Base-by-base conservation (phyloP, 192 early-diverging fungal species). In the Funneliformis mosseae region DNA sequence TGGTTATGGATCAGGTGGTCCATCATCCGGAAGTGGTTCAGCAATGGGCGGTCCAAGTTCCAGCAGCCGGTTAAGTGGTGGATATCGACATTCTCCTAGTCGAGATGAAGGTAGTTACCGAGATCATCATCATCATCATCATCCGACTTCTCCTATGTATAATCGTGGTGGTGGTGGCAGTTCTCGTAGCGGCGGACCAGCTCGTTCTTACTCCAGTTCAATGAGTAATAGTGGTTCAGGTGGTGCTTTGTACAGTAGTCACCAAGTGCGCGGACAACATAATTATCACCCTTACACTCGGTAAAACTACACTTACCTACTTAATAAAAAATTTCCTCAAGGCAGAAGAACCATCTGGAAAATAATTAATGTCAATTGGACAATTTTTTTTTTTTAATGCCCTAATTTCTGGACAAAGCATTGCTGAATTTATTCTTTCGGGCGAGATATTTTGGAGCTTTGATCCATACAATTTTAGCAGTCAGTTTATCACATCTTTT, bases 241-340 rank as follows among this genome's bases (percentile, higher is more conserved):
- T 28, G 84, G 84, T n/a, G 74, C 87, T 14, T 62, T 88, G 48
- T 80, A 88, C 79, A 83, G 82, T 23, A 83, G 83, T n/a, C 81
- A 80, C 8, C 66, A 62, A 62, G 81, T 83, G 28, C 82, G 84
- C 16, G 85, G 83, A 18, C 80, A 79, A 61, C 78, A 77, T 67
- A 84, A 83, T 55, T 84, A 88, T 62, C 84, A 83, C 63, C 87
- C 87, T 12, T 88, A 88, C 79, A 82, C 67, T 25, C 76, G 81
- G 45, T 77, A 61, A 77, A 72, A 72, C 3, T 64, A 64, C 50
- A 0, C 5, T 18, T 18, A 55, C 21, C 50, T 18, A 6, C 18
- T 6, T 55, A 55, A 55, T 55, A 55, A 55, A 18, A 18, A 6
- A 18, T 55, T 55, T 18, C 50, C 5, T 55, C 14, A 55, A 55